Conservation (phyloP, 176 grass and related monocot species). For the Luzula sylvatica region DNA sequence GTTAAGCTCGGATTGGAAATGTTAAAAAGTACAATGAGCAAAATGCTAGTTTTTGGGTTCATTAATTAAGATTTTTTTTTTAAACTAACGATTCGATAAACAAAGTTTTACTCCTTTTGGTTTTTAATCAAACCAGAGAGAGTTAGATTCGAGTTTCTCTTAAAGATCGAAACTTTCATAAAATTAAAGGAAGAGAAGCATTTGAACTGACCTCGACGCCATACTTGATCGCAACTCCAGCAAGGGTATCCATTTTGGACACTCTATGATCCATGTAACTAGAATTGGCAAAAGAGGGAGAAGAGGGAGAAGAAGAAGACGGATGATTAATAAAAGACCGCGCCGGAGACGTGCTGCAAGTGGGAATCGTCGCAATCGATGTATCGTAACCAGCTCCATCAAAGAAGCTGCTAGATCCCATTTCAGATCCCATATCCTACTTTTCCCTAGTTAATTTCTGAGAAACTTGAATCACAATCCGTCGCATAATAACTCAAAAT, state of each 20-base stretch:
- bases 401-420: constrained; percentile 37
- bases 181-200: constrained; percentile 4
- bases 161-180: neutral
- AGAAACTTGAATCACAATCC: constrained; percentile 42
- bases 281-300: constrained; percentile 41
- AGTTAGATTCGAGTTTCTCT: no score
- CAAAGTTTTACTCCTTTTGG: no score
- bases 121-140: no score
- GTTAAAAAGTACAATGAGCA: no score
- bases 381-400: constrained; percentile 11
- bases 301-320: constrained; percentile 16
- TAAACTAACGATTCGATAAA: neutral
- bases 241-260: constrained; percentile 85
- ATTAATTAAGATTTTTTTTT: neutral
- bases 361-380: constrained; percentile 27
- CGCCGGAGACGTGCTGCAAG: constrained; percentile 4
- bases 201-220: constrained; percentile 79
- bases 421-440: constrained; percentile 10
- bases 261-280: constrained; percentile 81
- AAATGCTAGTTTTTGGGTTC: no score
- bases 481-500: no score
- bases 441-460: constrained; percentile 24
- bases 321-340: constrained; percentile 26
- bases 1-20: no score
- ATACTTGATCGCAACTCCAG: constrained; percentile 92